These are phyloP conservation scores for Aspergillus sp. DNA, from an alignment of 2,329 filamentous ascomycete genomes.

Conservation along the genomic window DNA sequence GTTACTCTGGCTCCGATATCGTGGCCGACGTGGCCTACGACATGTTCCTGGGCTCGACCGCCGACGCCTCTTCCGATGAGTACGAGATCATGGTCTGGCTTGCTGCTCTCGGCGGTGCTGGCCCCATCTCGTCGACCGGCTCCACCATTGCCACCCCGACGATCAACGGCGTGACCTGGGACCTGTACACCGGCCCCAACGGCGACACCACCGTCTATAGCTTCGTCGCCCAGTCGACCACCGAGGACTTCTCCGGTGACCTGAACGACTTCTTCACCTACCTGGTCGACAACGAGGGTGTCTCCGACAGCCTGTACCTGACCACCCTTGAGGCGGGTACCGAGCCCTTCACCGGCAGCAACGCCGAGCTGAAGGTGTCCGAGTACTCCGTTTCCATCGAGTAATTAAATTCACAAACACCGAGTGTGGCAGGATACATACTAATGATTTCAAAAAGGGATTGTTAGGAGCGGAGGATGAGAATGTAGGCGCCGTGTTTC, in stretches of 20 bases:
- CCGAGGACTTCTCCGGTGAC: slow-evolving; percentile 60
- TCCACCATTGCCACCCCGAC: slow-evolving; percentile 56
- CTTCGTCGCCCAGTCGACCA: slow-evolving; percentile 55
- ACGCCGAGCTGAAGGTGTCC: slow-evolving; percentile 31
- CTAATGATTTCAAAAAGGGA: not conserved
- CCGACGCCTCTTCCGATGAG: slow-evolving; percentile 46
- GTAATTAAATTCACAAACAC: slow-evolving; percentile 16
- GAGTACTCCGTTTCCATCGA: slow-evolving; percentile 33
- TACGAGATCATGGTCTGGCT: slow-evolving; percentile 71
- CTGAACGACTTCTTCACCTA: slow-evolving; percentile 61
- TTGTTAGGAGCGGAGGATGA: slow-evolving; percentile 8
- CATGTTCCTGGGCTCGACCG: slow-evolving; percentile 57
- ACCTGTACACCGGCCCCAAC: slow-evolving; percentile 64
- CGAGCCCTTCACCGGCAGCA: slow-evolving; percentile 38
- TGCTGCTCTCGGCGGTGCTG: slow-evolving; percentile 58
- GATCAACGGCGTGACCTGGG: slow-evolving; percentile 58
- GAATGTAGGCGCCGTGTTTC: slow-evolving; percentile 26
- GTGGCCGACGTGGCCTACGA: slow-evolving; percentile 65
- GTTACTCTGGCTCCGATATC: slow-evolving; percentile 53
- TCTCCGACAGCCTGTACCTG: slow-evolving; percentile 53
- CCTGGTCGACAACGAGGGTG: slow-evolving; percentile 46
- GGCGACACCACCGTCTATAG: slow-evolving; percentile 60
- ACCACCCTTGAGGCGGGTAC: slow-evolving; percentile 49
- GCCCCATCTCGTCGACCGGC: slow-evolving; percentile 56
- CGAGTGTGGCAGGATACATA: not conserved